phyloP scores from a whole-genome alignment of 805 yeast genomes.

The Saccharomycopsis lassenensis region DNA sequence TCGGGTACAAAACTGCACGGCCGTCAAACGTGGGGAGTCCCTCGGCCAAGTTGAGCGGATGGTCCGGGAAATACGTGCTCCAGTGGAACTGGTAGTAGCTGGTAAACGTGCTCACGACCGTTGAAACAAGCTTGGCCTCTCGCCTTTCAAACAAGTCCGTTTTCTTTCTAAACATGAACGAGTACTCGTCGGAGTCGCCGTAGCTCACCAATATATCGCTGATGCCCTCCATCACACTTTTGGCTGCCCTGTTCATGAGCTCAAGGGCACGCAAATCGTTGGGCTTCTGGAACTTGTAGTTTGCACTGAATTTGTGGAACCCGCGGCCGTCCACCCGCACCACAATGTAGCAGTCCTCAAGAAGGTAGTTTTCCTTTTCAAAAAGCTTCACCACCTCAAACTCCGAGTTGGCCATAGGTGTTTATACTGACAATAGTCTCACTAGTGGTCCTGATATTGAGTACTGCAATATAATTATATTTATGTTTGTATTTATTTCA shows the following conservation, averaged over 20 bases:
- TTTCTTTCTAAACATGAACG: slow-evolving; percentile 56
- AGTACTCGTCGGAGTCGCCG: slow-evolving; percentile 94
- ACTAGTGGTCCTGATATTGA: too few relatives aligned
- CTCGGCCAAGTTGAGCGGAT: slow-evolving; percentile 22
- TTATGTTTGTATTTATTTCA: too few relatives aligned
- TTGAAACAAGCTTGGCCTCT: slow-evolving; percentile 64
- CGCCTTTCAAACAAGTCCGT: slow-evolving; percentile 75
- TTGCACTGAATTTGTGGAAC: slow-evolving; percentile 72
- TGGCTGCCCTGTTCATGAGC: slow-evolving; percentile 77
- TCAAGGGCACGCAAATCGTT: slow-evolving; percentile 69
- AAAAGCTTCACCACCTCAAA: slow-evolving; percentile 80
- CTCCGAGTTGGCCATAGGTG: too few relatives aligned
- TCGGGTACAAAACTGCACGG: slow-evolving; percentile 80
- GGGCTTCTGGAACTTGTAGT: slow-evolving; percentile 74
- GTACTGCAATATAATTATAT: too few relatives aligned
- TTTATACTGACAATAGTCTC: too few relatives aligned
- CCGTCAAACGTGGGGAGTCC: slow-evolving; percentile 85
- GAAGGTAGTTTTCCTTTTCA: slow-evolving; percentile 59
- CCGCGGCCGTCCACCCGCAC: slow-evolving; percentile 90
- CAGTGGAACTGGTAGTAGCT: slow-evolving; percentile 65
- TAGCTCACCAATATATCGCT: slow-evolving; percentile 74
- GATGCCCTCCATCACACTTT: slow-evolving; percentile 46
- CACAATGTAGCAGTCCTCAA: slow-evolving; percentile 75
- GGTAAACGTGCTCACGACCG: slow-evolving; percentile 75
- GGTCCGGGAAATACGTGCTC: slow-evolving; percentile 44